phyloP scores from a whole-genome alignment of 192 early-diverging fungal genomes.

The Coemansia sp. region DNA sequence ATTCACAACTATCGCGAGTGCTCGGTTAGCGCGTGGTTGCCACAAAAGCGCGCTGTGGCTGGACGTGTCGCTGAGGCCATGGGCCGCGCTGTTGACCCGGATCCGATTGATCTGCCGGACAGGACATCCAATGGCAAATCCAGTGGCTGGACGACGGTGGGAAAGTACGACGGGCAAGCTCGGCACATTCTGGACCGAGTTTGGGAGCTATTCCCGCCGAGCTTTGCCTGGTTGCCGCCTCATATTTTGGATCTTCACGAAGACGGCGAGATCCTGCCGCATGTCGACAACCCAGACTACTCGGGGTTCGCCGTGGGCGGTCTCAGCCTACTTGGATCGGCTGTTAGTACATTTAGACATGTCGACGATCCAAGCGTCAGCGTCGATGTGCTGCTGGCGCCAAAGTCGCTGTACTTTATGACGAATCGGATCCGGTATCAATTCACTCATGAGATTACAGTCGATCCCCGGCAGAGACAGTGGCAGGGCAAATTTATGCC shows the following conservation, averaged over 20 bases:
- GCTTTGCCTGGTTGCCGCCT: constrained; percentile 69
- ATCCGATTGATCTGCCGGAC: constrained; percentile 43
- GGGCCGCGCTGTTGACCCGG: constrained; percentile 28
- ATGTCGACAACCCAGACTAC: constrained; percentile 82
- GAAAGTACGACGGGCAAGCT: constrained; percentile 51
- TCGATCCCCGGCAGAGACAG: constrained; percentile 44
- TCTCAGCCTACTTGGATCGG: constrained; percentile 70
- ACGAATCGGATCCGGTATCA: constrained; percentile 67
- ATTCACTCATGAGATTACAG: constrained; percentile 82
- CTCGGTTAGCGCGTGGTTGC: constrained; percentile 66
- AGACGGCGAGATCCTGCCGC: constrained; percentile 75
- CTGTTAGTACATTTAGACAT: constrained; percentile 74
- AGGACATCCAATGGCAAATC: constrained; percentile 16
- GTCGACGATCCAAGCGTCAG: constrained; percentile 59
- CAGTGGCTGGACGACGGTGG: constrained; percentile 53
- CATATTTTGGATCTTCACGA: constrained; percentile 80
- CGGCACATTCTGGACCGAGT: constrained; percentile 62
- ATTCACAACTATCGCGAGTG: constrained; percentile 75
- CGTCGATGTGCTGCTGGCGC: constrained; percentile 68
- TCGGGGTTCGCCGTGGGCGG: constrained; percentile 79
- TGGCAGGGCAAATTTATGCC: constrained; percentile 61
- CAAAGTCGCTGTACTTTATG: constrained; percentile 77
- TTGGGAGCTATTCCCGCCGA: constrained; percentile 59
- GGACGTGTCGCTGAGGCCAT: constrained; percentile 27
- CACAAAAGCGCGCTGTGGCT: constrained; percentile 27